Base-by-base conservation (phyloP, 805 yeast species). In the Starmerella davenportii region DNA sequence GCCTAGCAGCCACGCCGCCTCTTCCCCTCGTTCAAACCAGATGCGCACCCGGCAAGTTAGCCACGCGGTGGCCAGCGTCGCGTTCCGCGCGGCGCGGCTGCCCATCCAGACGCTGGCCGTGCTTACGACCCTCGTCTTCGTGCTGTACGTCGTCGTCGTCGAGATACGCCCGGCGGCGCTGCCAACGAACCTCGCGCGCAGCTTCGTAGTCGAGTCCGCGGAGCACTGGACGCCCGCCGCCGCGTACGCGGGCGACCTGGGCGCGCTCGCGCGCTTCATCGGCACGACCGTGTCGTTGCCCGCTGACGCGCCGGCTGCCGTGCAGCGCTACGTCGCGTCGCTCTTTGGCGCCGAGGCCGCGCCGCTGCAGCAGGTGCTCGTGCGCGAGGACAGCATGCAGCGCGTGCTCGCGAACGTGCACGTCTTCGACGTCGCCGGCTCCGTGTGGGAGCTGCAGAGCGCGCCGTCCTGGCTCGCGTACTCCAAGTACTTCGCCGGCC, bases 41-140 rank as follows among this genome's bases (percentile, higher is more conserved):
- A 7, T 11, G 9, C 25, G 25, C 25, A 23, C 25, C 25, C 7
- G 7, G 25, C 25, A 7, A 7, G 25, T 11, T 23, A 38, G 35
- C 24, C 35, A 38, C 38, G 39, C 42, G 29, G 44, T 40, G 15
- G 77, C 79, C 34, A 63, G 62, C 41, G 40, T 61, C 28, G 66
- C 72, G 11, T 60, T 56, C 41, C 55, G 67, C 18, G 72, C 87
- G 38, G 90, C 93, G 13, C 69, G 70, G 43, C 69, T 75, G 53
- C 98, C 98, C 15, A 80, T 87, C 48, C 96, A 85, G 58, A 69
- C 82, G 39, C 74, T 85, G 38, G 72, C 82, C 35, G 52, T 72
- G 40, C 69, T 82, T 4, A 67, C 87, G 13, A 59, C 84, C 36
- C 55, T 81, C 30, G 90, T 93, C 2, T 76, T 93, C 3, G 60